phyloP scores from a whole-genome alignment of 257 asterid species.

The Ajuga chamaepitys region DNA sequence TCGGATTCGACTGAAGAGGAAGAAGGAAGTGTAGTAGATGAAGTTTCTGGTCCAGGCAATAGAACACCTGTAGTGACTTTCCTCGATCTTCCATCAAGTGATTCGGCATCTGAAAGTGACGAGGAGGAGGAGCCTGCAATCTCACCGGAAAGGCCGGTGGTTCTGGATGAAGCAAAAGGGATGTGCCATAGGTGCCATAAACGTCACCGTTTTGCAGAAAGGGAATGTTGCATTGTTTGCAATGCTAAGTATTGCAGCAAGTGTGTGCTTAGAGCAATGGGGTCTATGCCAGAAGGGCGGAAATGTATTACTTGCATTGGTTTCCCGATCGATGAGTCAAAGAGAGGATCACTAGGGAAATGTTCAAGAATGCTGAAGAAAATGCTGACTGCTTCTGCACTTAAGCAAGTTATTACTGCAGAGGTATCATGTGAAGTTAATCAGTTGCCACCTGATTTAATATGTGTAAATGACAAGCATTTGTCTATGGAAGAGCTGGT shows the following conservation, averaged over 20 bases:
- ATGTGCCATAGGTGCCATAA: conserved; percentile 55
- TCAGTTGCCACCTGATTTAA: conserved; percentile 61
- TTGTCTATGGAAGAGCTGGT: conserved; percentile 52
- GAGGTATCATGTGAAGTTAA: conserved; percentile 59
- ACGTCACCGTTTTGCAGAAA: conserved; percentile 45
- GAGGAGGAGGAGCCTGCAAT: conserved; percentile 19
- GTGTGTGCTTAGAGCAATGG: conserved; percentile 90
- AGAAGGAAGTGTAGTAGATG: conserved; percentile 24
- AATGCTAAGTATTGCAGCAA: conserved; percentile 65
- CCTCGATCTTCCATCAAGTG: conserved; percentile 27
- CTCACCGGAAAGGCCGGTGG: conserved; percentile 29
- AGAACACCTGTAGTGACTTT: conserved; percentile 41
- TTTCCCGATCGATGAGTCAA: conserved; percentile 50
- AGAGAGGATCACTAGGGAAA: conserved; percentile 61
- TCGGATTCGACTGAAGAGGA: conserved; percentile 22
- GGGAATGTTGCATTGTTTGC: conserved; percentile 76
- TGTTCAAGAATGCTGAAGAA: conserved; percentile 57
- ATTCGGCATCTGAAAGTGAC: conserved; percentile 26
- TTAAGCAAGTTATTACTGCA: conserved; percentile 42
- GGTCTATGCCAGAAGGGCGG: conserved; percentile 95
- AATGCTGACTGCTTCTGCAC: conserved; percentile 31
- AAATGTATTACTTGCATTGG: conserved; percentile 71
- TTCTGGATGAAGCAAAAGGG: conserved; percentile 40
- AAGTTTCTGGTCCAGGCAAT: conserved; percentile 22
- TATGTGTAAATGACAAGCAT: conserved; percentile 49